Evolutionary conservation across 176 grass and related monocot genomes (phyloP).

Genomic region (Rhynchospora breviuscula): DNA sequence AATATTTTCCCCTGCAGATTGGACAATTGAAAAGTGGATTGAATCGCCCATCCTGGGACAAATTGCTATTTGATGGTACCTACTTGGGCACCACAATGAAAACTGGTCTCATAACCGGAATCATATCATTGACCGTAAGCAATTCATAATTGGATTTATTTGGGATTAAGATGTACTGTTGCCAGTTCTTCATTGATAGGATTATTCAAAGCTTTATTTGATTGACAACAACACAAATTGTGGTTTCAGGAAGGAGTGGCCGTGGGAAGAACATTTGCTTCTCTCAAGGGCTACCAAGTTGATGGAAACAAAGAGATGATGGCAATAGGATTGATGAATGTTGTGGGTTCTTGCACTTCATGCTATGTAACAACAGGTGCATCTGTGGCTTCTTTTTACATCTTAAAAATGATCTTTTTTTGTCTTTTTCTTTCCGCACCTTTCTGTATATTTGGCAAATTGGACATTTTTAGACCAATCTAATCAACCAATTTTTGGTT

Average conservation of each 20-base stretch:
- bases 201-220: too few relatives aligned
- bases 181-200: too few relatives aligned
- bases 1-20: slow-evolving; percentile 36
- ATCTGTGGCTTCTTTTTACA: neutral
- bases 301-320: slow-evolving; percentile 99
- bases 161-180: too few relatives aligned
- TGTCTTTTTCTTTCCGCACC: too few relatives aligned
- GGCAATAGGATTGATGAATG: slow-evolving; percentile 96
- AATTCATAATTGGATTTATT: neutral
- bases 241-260: slow-evolving; percentile 71
- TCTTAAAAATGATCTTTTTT: too few relatives aligned
- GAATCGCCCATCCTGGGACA: slow-evolving; percentile 83
- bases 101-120: slow-evolving; percentile 75
- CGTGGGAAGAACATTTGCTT: slow-evolving; percentile 93
- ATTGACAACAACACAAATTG: neutral
- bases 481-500: neutral
- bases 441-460: too few relatives aligned
- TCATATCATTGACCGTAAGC: slow-evolving; percentile 84
- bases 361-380: slow-evolving; percentile 91
- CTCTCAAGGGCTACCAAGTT: slow-evolving; percentile 77
- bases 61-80: slow-evolving; percentile 55
- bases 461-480: too few relatives aligned
- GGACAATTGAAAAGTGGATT: slow-evolving; percentile 75
- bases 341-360: slow-evolving; percentile 96
- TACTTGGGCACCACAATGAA: slow-evolving; percentile 69